Percentiles rank a stretch among this genome's conserved stretches.
phyloP scores from a whole-genome alignment of 768 basidiomycete genomes.

The Sarcomyxa edulis region DNA sequence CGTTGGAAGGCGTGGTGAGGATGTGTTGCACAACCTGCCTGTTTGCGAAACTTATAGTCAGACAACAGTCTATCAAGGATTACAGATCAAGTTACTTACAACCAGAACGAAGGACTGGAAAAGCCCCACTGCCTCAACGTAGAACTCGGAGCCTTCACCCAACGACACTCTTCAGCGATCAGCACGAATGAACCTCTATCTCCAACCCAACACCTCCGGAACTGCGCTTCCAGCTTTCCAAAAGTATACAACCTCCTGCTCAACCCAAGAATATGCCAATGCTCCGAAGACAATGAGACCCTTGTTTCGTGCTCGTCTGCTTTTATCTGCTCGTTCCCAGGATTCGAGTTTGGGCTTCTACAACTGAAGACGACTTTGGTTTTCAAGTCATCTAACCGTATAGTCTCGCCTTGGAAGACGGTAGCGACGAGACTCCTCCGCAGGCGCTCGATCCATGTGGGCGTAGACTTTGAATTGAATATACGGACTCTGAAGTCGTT shows the following conservation, averaged over 20 bases:
- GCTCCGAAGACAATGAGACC: slow-evolving; percentile 20
- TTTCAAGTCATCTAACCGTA: slow-evolving; percentile 31
- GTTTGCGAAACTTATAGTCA: too few species aligned
- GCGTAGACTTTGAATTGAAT: slow-evolving; percentile 25
- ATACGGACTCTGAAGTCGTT: slow-evolving; percentile 31
- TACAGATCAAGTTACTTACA: too few species aligned
- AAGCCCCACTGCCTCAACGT: slow-evolving; percentile 8
- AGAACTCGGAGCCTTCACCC: slow-evolving; percentile 27
- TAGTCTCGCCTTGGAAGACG: slow-evolving; percentile 32
- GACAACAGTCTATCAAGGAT: too few species aligned
- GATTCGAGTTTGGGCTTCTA: too few species aligned
- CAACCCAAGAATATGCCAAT: slow-evolving; percentile 31
- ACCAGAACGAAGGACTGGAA: slow-evolving; percentile 1
- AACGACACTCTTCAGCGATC: slow-evolving; percentile 29
- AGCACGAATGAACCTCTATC: slow-evolving; percentile 34
- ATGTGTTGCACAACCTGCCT: slow-evolving; percentile 16
- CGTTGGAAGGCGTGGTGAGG: slow-evolving; percentile 22
- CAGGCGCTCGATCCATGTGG: slow-evolving; percentile 29
- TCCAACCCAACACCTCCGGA: slow-evolving; percentile 30
- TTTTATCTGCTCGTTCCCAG: slow-evolving; percentile 6
- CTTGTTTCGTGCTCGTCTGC: slow-evolving; percentile 8
- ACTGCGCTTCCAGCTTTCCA: slow-evolving; percentile 27
- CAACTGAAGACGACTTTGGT: slow-evolving; percentile 28
- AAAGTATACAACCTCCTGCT: slow-evolving; percentile 33
- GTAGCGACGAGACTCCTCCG: slow-evolving; percentile 32